Conservation (phyloP, 352 stramenopile genomes). For the Thalassiosira livingstoniorum region DNA sequence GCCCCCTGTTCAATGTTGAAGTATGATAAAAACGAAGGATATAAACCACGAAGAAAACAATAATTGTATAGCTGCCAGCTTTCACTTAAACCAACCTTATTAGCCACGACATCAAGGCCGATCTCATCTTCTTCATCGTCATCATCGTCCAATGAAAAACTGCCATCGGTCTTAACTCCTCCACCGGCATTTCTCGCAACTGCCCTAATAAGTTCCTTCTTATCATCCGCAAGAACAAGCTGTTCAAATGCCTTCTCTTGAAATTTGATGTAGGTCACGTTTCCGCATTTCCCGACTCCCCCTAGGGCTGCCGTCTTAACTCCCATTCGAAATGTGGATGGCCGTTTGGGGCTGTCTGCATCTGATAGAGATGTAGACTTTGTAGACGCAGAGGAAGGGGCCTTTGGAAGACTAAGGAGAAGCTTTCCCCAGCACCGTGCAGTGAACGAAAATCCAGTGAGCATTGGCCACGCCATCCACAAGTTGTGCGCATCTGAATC, state of each 20-base stretch:
- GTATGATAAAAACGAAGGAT: no score
- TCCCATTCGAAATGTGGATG: constrained; percentile 46
- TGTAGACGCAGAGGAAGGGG: not conserved
- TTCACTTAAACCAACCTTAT: no score
- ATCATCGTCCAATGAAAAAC: constrained; percentile 32
- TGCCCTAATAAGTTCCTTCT: constrained; percentile 45
- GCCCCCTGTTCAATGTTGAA: no score
- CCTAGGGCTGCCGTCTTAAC: constrained; percentile 58
- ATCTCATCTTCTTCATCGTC: constrained; percentile 48
- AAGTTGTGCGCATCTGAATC: constrained; percentile 61
- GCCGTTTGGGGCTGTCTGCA: constrained; percentile 38
- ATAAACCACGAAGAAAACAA: no score
- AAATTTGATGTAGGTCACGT: constrained; percentile 64
- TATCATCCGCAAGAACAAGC: constrained; percentile 41
- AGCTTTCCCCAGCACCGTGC: constrained; percentile 69
- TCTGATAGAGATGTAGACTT: not conserved
- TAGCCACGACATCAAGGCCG: constrained; percentile 48
- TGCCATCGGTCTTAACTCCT: constrained; percentile 26
- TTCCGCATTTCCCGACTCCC: constrained; percentile 62
- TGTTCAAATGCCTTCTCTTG: constrained; percentile 47
- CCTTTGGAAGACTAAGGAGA: constrained; percentile 64
- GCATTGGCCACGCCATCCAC: constrained; percentile 70
- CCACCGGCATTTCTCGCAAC: constrained; percentile 64
- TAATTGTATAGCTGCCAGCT: no score
- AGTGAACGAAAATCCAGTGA: constrained; percentile 75